Base-by-base conservation (phyloP, 305 asterid genomes). In the Fraxinus sp. region DNA sequence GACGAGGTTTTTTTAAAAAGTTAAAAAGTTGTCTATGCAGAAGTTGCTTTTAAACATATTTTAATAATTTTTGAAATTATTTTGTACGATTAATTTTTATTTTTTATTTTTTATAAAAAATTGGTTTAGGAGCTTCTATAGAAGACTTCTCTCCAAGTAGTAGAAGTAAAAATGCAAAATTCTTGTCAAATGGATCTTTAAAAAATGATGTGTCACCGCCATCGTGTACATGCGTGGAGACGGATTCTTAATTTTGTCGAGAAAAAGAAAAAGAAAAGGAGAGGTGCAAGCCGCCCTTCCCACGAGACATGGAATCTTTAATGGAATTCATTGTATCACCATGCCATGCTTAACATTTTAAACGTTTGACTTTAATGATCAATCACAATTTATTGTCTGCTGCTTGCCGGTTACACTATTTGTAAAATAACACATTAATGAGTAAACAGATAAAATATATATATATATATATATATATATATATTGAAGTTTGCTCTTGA, bases 251-350 rank as follows among this genome's bases (percentile, higher is more conserved):
- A 68, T 52, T 35, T 79, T 83, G 88, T 78, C 90, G 76, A 55
- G n/a, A 44, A 82, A 82, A 72, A 1, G 10, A 59, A 20, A 5
- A 20, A 10, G 30, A 62, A 9, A 7, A 24, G 30, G 71, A 24
- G 77, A 35, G 83, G 84, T 59, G 81, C 72, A 73, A 79, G 83
- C 86, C 86, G 86, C 86, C 86, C 81, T 37, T 32, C 70, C 0
- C 79, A 52, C 72, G 24, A 14, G 4, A 64, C 64, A 39, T 59
- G 62, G 83, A 81, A 84, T 80, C 80, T 81, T 77, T 68, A 28
- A 2, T 26, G 37, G 74, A 68, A 68, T 68, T 68, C 18, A 10
- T 68, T 68, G 18, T 9, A 5, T 52, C 62, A 16, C 18, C 0
- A 28, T 13, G 11, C 8, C 79, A 77, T 79, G 33, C 35, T 4